A percentile compares a stretch with the other conserved stretches of the same genome.
Evolutionary conservation across 2,329 filamentous ascomycete genomes (phyloP).

Genomic region (Mycocentrospora acerina): DNA sequence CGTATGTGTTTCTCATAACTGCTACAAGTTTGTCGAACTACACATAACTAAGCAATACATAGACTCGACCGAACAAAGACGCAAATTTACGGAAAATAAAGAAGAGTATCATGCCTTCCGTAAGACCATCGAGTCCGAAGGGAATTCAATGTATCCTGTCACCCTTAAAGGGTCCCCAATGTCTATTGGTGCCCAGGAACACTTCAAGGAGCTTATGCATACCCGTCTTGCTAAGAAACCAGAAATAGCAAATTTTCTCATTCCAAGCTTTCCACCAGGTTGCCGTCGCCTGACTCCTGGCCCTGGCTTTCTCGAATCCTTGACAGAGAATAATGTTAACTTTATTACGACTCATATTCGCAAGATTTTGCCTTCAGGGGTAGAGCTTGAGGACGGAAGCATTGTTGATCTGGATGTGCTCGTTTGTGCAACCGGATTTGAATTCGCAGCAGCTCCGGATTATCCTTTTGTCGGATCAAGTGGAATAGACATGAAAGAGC

Average conservation of each 20-base stretch:
- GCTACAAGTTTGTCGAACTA: no score
- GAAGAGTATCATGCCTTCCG: no score
- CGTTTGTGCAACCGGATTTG: constrained; percentile 50
- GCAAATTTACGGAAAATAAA: no score
- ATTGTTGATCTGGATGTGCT: constrained; percentile 46
- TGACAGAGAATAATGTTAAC: constrained; percentile 44
- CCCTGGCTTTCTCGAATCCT: constrained; percentile 54
- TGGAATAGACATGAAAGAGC: constrained; percentile 39
- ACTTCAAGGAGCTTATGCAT: no score
- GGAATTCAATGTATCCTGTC: no score
- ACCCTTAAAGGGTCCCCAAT: no score
- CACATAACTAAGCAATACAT: no score
- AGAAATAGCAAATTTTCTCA: constrained; percentile 44
- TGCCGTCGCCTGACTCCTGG: constrained; percentile 55
- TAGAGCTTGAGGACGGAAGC: constrained; percentile 35
- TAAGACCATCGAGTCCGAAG: no score
- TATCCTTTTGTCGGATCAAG: constrained; percentile 34
- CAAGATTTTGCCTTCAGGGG: constrained; percentile 43
- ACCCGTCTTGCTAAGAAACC: constrained; percentile 39
- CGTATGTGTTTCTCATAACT: no score
- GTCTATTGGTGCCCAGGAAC: no score
- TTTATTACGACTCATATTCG: no score
- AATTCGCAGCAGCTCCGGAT: constrained; percentile 42
- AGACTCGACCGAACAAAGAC: no score
- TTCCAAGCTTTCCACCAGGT: constrained; percentile 48